Conservation (phyloP, 2,329 filamentous ascomycete genomes). For the Lecanoromycetidae sp. region DNA sequence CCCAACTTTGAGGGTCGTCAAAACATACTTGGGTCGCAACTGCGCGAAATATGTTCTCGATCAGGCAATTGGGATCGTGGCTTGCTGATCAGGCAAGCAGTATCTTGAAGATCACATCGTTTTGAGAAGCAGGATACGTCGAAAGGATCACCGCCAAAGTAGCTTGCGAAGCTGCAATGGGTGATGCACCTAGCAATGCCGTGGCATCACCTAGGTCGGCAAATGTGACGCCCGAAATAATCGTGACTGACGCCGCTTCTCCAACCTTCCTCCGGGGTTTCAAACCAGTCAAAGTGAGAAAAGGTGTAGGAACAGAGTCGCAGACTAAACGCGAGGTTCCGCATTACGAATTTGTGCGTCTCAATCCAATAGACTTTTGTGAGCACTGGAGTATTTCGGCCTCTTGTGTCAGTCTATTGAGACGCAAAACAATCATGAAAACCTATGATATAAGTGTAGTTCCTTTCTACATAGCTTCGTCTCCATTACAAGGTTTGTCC, state of each 20-base stretch:
- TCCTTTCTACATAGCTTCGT: no score
- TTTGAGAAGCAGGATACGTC: constrained; percentile 25
- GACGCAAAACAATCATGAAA: no score
- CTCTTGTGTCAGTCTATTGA: no score
- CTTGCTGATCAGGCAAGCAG: constrained; percentile 14
- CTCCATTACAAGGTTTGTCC: background rate
- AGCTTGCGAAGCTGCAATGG: constrained; percentile 27
- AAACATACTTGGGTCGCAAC: background rate
- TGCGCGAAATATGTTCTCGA: background rate
- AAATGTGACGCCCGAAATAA: background rate
- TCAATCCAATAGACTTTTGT: background rate
- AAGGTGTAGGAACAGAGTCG: constrained; percentile 13
- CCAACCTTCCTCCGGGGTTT: background rate
- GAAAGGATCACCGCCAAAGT: constrained; percentile 27
- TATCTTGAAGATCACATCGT: constrained; percentile 28
- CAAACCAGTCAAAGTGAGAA: constrained; percentile 6
- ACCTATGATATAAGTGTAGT: no score
- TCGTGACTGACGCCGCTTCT: background rate
- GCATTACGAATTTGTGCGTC: background rate
- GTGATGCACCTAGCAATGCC: constrained; percentile 22
- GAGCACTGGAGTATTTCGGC: background rate
- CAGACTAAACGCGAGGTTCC: no score
- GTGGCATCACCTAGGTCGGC: constrained; percentile 25
- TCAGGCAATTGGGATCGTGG: background rate
- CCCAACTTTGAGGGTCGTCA: background rate